Evolutionary conservation across 306 rosid species (phyloP).

Genomic region (Medicago lupulina): DNA sequence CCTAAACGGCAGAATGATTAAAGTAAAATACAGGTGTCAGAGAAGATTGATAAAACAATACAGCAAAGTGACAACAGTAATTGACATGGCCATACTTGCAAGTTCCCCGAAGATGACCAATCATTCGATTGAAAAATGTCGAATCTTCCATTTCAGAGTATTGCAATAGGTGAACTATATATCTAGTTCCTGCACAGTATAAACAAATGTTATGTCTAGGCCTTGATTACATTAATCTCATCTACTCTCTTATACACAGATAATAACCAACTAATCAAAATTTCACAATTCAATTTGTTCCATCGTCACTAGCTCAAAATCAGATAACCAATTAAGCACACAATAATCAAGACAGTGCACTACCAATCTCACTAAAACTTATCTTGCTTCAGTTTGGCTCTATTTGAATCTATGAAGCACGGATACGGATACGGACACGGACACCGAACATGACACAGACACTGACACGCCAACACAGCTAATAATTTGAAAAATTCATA

Average conservation of each 20-base stretch:
- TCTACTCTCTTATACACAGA: conserved; percentile 20
- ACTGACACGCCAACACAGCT: no score
- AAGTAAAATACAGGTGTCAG: neutral
- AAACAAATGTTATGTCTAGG: neutral
- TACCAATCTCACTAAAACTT: conserved; percentile 6
- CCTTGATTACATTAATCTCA: neutral
- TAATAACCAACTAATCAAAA: conserved; percentile 28
- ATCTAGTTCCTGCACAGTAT: conserved; percentile 40
- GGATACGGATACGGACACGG: no score
- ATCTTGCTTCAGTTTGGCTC: neutral
- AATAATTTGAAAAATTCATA: no score
- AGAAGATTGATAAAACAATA: conserved; percentile 7
- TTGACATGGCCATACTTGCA: conserved; percentile 73
- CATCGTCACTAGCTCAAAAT: neutral
- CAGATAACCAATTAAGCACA: conserved; percentile 3
- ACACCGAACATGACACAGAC: no score
- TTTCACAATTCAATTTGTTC: neutral
- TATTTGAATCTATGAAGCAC: no score
- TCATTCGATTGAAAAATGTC: conserved; percentile 60
- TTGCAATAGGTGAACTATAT: conserved; percentile 18
- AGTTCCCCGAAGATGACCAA: conserved; percentile 69
- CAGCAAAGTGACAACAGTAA: conserved; percentile 11
- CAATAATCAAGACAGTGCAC: neutral
- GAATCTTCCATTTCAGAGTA: conserved; percentile 63
- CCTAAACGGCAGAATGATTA: neutral